Evolutionary conservation across 805 yeast species (phyloP).

Genomic region (Barnettozyma sucrosica): DNA sequence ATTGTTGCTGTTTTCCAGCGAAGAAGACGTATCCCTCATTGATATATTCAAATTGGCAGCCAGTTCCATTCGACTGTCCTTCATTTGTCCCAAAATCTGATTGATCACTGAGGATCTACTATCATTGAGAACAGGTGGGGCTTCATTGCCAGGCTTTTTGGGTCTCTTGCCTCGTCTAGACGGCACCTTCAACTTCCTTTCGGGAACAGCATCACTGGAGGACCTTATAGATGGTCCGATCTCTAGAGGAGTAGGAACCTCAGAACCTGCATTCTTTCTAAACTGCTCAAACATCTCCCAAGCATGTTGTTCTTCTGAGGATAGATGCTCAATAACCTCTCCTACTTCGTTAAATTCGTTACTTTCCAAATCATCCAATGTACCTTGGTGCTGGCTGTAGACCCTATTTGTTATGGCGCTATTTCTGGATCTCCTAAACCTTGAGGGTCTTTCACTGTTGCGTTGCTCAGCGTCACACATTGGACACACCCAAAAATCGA

Average conservation of each 20-base stretch:
- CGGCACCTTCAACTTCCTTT: slow-evolving; percentile 19
- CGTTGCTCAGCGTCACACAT: slow-evolving; percentile 41
- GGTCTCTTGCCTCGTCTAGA: slow-evolving; percentile 12
- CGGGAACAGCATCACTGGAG: background rate
- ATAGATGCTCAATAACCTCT: slow-evolving; percentile 11
- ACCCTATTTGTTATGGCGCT: slow-evolving; percentile 26
- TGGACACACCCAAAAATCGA: slow-evolving; percentile 42
- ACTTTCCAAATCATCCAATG: background rate
- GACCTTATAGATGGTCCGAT: background rate
- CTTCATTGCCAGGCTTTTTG: background rate
- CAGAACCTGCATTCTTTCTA: slow-evolving; percentile 2
- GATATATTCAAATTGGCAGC: background rate
- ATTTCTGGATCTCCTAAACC: slow-evolving; percentile 23
- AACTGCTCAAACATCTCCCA: slow-evolving; percentile 24
- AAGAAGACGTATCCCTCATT: background rate
- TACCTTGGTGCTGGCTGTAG: slow-evolving; percentile 14
- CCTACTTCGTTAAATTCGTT: slow-evolving; percentile 6
- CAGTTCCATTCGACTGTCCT: slow-evolving; percentile 9
- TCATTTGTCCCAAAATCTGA: slow-evolving; percentile 18
- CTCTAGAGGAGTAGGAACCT: background rate
- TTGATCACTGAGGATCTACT: slow-evolving; percentile 12
- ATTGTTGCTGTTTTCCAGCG: background rate
- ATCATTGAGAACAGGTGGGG: background rate
- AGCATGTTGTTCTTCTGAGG: slow-evolving; percentile 20
- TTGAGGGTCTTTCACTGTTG: slow-evolving; percentile 14